Evolutionary conservation across 2,329 filamentous ascomycete species (phyloP).

Genomic region (Chrysoporthe puriensis): DNA sequence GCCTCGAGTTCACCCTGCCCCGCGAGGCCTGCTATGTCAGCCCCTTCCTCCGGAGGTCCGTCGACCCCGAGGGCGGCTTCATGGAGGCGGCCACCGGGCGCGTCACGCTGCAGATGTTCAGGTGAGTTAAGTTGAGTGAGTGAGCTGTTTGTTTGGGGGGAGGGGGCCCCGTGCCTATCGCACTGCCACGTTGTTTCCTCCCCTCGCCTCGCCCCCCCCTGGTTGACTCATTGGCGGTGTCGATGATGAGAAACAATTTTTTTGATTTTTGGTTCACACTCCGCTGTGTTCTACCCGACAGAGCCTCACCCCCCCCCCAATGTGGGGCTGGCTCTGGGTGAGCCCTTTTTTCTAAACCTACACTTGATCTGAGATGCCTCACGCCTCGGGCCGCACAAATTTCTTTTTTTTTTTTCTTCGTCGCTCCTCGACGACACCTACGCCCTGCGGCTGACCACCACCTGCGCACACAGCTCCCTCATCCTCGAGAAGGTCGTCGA

Average conservation of each 20-base stretch:
- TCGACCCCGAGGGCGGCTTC: slow-evolving; percentile 71
- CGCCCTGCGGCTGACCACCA: slow-evolving; percentile 30
- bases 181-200: slow-evolving; percentile 11
- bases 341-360: slow-evolving; percentile 48
- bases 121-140: slow-evolving; percentile 52
- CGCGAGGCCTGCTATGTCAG: slow-evolving; percentile 72
- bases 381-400: neutral
- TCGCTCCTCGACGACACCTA: neutral
- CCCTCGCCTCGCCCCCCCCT: slow-evolving; percentile 13
- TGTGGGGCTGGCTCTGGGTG: slow-evolving; percentile 49
- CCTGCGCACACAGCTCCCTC: slow-evolving; percentile 56
- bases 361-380: slow-evolving; percentile 64
- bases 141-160: too few species aligned
- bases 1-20: slow-evolving; percentile 75
- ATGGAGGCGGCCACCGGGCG: slow-evolving; percentile 66
- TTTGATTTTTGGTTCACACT: slow-evolving; percentile 29
- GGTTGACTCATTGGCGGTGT: slow-evolving; percentile 21
- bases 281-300: slow-evolving; percentile 52
- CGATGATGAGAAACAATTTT: slow-evolving; percentile 42
- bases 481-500: slow-evolving; percentile 81
- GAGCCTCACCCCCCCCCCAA: slow-evolving; percentile 40
- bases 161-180: too few species aligned
- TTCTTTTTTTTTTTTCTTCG: too few species aligned
- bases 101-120: slow-evolving; percentile 73
- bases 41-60: slow-evolving; percentile 73